Evolutionary conservation across 164 flowering plant genomes (phyloP), one percentile per base, ranked within the genome.

Genomic region (Litsea cubeba): DNA sequence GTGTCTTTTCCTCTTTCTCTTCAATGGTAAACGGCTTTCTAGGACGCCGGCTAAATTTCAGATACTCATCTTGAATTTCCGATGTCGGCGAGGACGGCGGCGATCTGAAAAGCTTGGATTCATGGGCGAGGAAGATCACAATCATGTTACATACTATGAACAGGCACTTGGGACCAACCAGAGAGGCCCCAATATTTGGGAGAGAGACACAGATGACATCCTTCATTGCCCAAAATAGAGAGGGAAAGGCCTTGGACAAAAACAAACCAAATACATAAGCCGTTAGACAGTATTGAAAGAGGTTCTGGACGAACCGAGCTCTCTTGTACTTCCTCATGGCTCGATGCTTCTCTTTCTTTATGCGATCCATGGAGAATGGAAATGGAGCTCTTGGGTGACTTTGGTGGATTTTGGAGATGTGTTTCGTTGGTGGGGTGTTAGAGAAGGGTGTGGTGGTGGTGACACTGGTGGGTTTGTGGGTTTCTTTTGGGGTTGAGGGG

Each of bases 71-170:
- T 23, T 74, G 83, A 15, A 81, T 68, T 26, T 83, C 81, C 8
- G 62, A 62, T 30, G 83, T 71, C 7, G 82, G 66, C 11, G 81
- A 69, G 20, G 74, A 8, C 12, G 85, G 69, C 6, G 64, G 32
- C 18, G 89, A 80, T 32, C 84, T 76, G 18, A 77, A 70, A 7
- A 84, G 62, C 75, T 79, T 91, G 12, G 92, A 90, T 54, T 90
- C 90, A 46, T 85, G 79, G 10, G 87, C 71, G 22, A 91, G 91
- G 76, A 84, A 69, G 49, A 84, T 24, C 6, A 91, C 78, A 7
- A 91, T 91, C 49, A 85, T 75, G 73, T 88, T 91, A 54, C 87
- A 84, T 12, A 89, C 69, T 2, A 91, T 70, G 78, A 91, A 91
- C 71, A 88, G 76, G 68, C 71, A 81, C 76, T 85, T 88, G 79